A percentile compares a stretch with the other conserved stretches of the same genome.
Conservation (phyloP, 2,329 filamentous ascomycete species). For the Fusarium sp. region DNA sequence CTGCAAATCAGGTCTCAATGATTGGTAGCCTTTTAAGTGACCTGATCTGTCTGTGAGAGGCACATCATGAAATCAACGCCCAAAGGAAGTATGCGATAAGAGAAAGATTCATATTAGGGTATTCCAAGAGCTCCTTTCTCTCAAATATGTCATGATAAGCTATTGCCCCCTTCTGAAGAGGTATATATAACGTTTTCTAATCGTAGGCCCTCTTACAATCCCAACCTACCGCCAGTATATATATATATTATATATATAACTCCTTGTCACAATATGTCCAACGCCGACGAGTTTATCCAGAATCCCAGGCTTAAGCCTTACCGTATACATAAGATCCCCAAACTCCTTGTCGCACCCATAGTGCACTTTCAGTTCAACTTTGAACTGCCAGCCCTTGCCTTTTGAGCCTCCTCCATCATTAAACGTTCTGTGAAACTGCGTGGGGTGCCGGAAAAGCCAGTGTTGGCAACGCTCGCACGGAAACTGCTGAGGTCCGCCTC, state of each 20-base stretch:
- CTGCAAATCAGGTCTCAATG: constrained; percentile 9
- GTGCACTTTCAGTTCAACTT: constrained; percentile 33
- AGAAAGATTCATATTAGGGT: neutral
- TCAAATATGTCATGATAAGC: constrained; percentile 16
- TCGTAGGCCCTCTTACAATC: constrained; percentile 17
- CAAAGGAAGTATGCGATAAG: neutral
- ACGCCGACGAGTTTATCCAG: constrained; percentile 47
- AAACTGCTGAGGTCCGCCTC: constrained; percentile 59
- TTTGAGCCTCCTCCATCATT: constrained; percentile 61
- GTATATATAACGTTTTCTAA: constrained; percentile 29
- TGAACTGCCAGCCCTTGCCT: constrained; percentile 40
- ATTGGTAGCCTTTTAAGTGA: constrained; percentile 31
- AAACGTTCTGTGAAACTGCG: constrained; percentile 62
- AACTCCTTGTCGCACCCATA: constrained; percentile 39
- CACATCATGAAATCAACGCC: constrained; percentile 6
- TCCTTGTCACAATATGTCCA: constrained; percentile 40
- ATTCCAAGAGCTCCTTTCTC: neutral
- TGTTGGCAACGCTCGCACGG: constrained; percentile 54
- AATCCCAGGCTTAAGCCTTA: constrained; percentile 39
- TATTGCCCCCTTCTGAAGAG: constrained; percentile 23
- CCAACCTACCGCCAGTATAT: constrained; percentile 25
- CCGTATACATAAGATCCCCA: constrained; percentile 39
- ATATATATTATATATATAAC: constrained; percentile 37
- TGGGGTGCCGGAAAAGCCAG: constrained; percentile 58
- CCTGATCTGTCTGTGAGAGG: constrained; percentile 1